Base-by-base conservation (phyloP, 805 yeast species). In the Wickerhamiella azymoides region DNA sequence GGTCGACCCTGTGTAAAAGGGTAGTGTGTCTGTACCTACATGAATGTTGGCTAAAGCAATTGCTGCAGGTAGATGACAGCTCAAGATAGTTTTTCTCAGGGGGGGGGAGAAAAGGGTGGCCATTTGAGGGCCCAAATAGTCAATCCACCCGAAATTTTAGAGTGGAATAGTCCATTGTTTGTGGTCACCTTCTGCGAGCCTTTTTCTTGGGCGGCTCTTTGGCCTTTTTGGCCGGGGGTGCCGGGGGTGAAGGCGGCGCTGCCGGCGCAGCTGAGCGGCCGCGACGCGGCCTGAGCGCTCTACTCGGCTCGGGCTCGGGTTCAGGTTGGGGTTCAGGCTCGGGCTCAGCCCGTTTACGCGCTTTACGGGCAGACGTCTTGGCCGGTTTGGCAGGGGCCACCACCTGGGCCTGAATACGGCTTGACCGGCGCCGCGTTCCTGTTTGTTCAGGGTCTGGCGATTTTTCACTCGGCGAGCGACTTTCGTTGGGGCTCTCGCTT, bases 321-420 rank as follows among this genome's bases (percentile, higher is more conserved):
- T 30, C 33, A 30, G 39, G 11, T 26, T 41, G 28, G 10, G 42
- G 37, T 24, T 37, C 43, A 13, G 32, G 27, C 18, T 48, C 53
- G 36, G 42, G 41, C 11, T 19, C 40, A n/a, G 8, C 39, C 42
- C 16, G 2, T 30, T 30, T 11, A 25, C 30, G 25, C 26, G 19
- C 14, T 24, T 35, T 6, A 10, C 18, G 30, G 11, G 21, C 24
- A 4, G 24, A 7, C n/a, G 10, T 37, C n/a, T 32, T 18, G 39
- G 38, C 37, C n/a, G n/a, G 16, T 26, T n/a, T 18, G 3, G 33
- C 16, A 7, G 33, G 33, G 18, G 19, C 8, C 14, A 7, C 17
- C 2, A n/a, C 17, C 11, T 40, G 7, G 17, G 37, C 10, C n/a
- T 24, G n/a, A 11, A 17, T 33, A 6, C 28, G 37, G 26, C 37